Percentiles rank a stretch among this genome's conserved stretches.
These are phyloP conservation scores for Backusella sp. DNA, from an alignment of 192 early-diverging fungal genomes.

Conservation along the genomic window DNA sequence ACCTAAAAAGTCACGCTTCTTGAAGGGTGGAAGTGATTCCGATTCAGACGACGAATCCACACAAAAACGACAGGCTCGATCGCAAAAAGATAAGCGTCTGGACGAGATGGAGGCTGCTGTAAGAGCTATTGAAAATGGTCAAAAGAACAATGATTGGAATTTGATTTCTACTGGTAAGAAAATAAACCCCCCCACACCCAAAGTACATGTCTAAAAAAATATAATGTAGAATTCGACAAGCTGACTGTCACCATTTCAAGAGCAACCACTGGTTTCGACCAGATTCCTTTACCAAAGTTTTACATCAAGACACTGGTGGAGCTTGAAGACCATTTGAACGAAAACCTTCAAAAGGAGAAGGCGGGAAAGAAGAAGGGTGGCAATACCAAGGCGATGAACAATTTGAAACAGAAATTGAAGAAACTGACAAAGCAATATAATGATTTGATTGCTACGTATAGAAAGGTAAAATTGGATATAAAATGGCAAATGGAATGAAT, in stretches of 20 bases:
- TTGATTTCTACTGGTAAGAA: constrained; percentile 68
- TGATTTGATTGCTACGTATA: constrained; percentile 66
- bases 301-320: constrained; percentile 70
- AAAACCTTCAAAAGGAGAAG: constrained; percentile 57
- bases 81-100: constrained; percentile 81
- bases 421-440: constrained; percentile 83
- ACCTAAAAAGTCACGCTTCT: constrained; percentile 34
- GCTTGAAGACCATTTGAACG: constrained; percentile 78
- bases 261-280: constrained; percentile 49
- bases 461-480: constrained; percentile 33
- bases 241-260: constrained; percentile 68
- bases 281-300: constrained; percentile 58
- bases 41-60: constrained; percentile 62
- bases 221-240: constrained; percentile 78
- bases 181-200: too few relatives aligned
- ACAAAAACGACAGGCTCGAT: constrained; percentile 71
- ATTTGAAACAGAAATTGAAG: constrained; percentile 90
- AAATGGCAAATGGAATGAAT: background rate
- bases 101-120: constrained; percentile 74
- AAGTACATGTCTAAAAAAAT: too few relatives aligned
- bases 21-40: constrained; percentile 38
- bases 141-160: constrained; percentile 91
- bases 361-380: constrained; percentile 72
- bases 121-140: constrained; percentile 64
- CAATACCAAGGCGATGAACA: constrained; percentile 80